Conservation (phyloP, 805 yeast species). For the Metschnikowia hibisci region DNA sequence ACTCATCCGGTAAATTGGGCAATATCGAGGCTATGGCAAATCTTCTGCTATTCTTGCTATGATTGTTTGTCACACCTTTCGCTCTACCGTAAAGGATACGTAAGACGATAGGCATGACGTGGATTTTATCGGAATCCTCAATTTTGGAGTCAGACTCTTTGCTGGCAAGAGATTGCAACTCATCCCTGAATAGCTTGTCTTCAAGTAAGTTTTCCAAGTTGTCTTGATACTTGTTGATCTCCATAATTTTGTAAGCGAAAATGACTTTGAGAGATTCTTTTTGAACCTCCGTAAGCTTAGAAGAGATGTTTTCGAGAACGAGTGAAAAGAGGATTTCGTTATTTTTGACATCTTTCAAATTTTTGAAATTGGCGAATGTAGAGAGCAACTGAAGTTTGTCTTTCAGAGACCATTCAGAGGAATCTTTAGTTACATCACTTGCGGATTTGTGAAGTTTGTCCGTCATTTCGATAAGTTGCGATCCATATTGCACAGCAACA, state of each 20-base stretch:
- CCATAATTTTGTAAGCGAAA: conserved; percentile 57
- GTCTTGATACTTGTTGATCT: conserved; percentile 64
- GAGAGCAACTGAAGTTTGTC: conserved; percentile 59
- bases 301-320: conserved; percentile 55
- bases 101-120: conserved; percentile 66
- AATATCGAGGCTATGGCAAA: conserved; percentile 63
- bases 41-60: conserved; percentile 68
- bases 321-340: conserved; percentile 52
- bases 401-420: conserved; percentile 40
- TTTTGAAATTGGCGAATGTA: conserved; percentile 60
- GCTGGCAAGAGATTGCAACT: conserved; percentile 60
- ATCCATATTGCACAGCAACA: conserved; percentile 63
- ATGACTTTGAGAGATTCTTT: conserved; percentile 67
- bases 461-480: conserved; percentile 50
- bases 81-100: conserved; percentile 85
- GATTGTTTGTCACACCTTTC: conserved; percentile 63
- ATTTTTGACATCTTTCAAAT: conserved; percentile 51
- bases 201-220: conserved; percentile 72
- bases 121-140: conserved; percentile 55
- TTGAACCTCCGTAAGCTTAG: conserved; percentile 61
- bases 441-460: conserved; percentile 30
- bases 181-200: conserved; percentile 82
- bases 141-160: conserved; percentile 47
- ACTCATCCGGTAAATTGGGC: conserved; percentile 50
- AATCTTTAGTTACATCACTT: conserved; percentile 20